A percentile compares a stretch with the other conserved stretches of the same genome.
These are phyloP conservation scores for Talaromyces rugulosus DNA, from an alignment of 2,329 filamentous ascomycete species.

Conservation along the genomic window DNA sequence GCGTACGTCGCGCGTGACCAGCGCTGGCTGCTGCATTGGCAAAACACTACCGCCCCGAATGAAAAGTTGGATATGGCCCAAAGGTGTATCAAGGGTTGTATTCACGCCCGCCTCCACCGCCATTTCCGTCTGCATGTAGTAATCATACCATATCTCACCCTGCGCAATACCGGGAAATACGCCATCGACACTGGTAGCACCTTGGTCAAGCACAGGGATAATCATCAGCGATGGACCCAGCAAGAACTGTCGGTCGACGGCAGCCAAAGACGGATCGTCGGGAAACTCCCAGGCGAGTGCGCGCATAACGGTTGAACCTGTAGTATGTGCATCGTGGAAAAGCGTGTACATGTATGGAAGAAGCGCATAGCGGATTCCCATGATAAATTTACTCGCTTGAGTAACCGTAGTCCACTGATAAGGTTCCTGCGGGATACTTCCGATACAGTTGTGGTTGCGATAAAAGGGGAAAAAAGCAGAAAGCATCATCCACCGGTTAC, in stretches of 20 bases:
- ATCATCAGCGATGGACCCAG: conserved; percentile 64
- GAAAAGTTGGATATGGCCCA: conserved; percentile 68
- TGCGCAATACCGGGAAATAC: conserved; percentile 64
- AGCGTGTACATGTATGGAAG: conserved; percentile 75
- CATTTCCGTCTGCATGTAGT: conserved; percentile 63
- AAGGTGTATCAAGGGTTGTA: conserved; percentile 56
- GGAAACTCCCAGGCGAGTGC: conserved; percentile 72
- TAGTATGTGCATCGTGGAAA: conserved; percentile 62
- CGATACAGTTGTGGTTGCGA: conserved; percentile 67
- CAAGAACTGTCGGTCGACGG: conserved; percentile 67
- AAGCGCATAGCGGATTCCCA: conserved; percentile 66
- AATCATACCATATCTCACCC: conserved; percentile 70
- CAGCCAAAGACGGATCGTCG: conserved; percentile 62
- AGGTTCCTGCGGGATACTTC: conserved; percentile 63
- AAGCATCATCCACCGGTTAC: conserved; percentile 69
- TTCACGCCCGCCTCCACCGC: conserved; percentile 51
- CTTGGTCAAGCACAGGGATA: conserved; percentile 59
- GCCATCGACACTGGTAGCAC: conserved; percentile 60
- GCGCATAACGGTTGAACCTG: conserved; percentile 66
- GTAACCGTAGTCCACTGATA: conserved; percentile 66
- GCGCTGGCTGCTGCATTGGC: conserved; percentile 62
- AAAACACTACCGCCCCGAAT: conserved; percentile 66
- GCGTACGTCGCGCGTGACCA: conserved; percentile 62
- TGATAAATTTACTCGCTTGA: conserved; percentile 60
- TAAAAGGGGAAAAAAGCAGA: conserved; percentile 75